A percentile compares a stretch with the other conserved stretches of the same genome.
These are phyloP conservation scores for Desmodesmus armatus DNA, from an alignment of 139 green algal species.

Conservation along the genomic window DNA sequence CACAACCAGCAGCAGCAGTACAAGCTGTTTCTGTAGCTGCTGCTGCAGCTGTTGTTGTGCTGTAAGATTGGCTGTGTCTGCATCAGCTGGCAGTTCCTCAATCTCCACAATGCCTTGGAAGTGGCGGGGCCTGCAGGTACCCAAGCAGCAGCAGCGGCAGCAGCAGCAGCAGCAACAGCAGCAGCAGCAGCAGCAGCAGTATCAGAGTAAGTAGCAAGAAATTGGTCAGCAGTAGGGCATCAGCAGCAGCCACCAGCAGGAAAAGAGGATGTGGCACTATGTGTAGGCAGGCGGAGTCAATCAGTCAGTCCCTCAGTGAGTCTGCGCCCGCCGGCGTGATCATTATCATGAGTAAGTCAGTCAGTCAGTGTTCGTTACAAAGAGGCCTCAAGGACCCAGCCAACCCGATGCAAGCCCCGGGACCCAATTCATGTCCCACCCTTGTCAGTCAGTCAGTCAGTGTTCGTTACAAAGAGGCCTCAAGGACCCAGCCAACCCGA, in stretches of 20 bases:
- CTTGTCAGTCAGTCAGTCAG: no score
- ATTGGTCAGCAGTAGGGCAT: neutral
- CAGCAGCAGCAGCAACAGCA: neutral
- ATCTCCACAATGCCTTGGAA: slow-evolving; percentile 9
- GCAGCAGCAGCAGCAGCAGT: neutral
- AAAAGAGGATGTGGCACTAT: neutral
- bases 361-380: neutral
- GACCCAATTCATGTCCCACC: no score
- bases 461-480: no score
- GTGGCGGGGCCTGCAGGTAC: neutral
- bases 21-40: neutral
- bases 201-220: neutral
- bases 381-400: neutral
- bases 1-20: neutral
- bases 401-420: no score
- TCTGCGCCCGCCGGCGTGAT: neutral
- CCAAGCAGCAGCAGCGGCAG: neutral
- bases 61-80: neutral
- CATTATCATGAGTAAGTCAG: neutral
- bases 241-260: neutral
- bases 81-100: neutral
- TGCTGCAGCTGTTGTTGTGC: neutral
- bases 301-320: neutral
- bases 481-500: no score
- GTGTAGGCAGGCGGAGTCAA: neutral